These are phyloP conservation scores for Hemileccinum rubropunctum DNA, from an alignment of 768 basidiomycete species.

Conservation along the genomic window DNA sequence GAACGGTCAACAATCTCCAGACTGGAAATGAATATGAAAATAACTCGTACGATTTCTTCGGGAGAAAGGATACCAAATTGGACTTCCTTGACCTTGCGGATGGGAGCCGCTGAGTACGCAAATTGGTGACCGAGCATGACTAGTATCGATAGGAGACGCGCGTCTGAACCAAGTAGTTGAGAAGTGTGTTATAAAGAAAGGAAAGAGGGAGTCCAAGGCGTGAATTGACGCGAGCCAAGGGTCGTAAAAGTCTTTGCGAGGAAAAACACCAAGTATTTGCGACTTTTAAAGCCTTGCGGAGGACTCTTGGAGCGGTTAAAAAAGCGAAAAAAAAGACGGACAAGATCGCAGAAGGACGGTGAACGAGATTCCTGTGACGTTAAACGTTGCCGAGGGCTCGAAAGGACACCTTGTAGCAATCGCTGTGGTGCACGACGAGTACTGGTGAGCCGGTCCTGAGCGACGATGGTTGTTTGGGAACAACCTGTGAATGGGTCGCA, in stretches of 20 bases:
- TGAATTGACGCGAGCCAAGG: constrained; percentile 27
- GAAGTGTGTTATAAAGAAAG: constrained; percentile 1
- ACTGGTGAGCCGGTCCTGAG: constrained; percentile 17
- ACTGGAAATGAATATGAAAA: neutral
- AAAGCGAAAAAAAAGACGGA: constrained; percentile 14
- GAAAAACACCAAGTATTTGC: constrained; percentile 9
- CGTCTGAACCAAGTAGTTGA: constrained; percentile 9
- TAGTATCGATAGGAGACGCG: constrained; percentile 13
- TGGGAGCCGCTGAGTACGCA: constrained; percentile 89
- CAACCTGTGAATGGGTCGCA: constrained; percentile 33
- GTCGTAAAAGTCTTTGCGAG: constrained; percentile 7
- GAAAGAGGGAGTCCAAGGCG: constrained; percentile 9
- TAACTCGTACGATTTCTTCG: constrained; percentile 82
- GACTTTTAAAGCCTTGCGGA: constrained; percentile 21
- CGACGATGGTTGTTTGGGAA: constrained; percentile 34
- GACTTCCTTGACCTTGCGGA: constrained; percentile 95
- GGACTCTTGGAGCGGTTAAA: constrained; percentile 1
- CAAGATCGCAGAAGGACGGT: constrained; percentile 13
- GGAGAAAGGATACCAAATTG: constrained; percentile 99
- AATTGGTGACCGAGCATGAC: constrained; percentile 87
- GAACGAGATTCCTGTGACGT: constrained; percentile 1
- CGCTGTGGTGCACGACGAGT: constrained; percentile 10
- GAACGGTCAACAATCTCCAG: constrained; percentile 8
- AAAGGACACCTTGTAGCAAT: neutral
- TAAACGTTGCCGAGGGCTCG: neutral